Percentiles rank a stretch among this genome's conserved stretches.
These are phyloP conservation scores for Lichtheimia hyalospora DNA, from an alignment of 371 early-diverging fungal genomes.

Conservation along the genomic window DNA sequence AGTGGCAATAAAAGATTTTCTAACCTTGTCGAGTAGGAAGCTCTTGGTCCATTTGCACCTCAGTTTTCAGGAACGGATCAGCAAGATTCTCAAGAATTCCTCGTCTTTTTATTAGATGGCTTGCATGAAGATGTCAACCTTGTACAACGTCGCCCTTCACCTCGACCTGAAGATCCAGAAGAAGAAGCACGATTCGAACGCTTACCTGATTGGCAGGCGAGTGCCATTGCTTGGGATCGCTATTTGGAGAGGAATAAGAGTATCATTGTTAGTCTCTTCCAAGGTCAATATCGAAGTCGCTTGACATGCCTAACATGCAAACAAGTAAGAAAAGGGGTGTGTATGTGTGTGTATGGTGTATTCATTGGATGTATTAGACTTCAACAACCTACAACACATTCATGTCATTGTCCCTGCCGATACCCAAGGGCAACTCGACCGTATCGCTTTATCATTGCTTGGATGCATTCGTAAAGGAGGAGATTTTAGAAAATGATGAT, in stretches of 20 bases:
- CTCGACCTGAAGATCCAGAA: constrained; percentile 30
- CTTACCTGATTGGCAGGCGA: constrained; percentile 54
- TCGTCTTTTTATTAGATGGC: constrained; percentile 70
- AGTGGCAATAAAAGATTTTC: background rate
- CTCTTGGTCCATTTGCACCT: constrained; percentile 65
- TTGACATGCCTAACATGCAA: constrained; percentile 84
- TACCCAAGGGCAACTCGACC: constrained; percentile 56
- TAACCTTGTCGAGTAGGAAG: constrained; percentile 28
- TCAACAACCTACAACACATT: constrained; percentile 91
- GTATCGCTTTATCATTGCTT: constrained; percentile 81
- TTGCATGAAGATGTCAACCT: constrained; percentile 77
- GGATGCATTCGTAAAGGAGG: constrained; percentile 80
- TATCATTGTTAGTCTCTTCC: constrained; percentile 90
- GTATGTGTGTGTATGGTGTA: background rate
- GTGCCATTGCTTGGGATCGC: constrained; percentile 75
- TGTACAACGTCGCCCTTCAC: constrained; percentile 21
- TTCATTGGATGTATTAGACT: constrained; percentile 46
- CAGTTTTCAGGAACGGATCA: constrained; percentile 68
- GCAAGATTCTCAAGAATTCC: constrained; percentile 83
- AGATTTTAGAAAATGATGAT: constrained; percentile 86
- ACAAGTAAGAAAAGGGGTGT: constrained; percentile 33
- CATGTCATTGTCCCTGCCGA: constrained; percentile 92
- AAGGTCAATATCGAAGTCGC: constrained; percentile 81
- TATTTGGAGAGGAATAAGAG: constrained; percentile 80
- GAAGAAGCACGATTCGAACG: constrained; percentile 44